A percentile compares a stretch with the other conserved stretches of the same genome.
These are phyloP conservation scores for Claviceps sp. DNA, from an alignment of 2,329 filamentous ascomycete species.

Conservation along the genomic window DNA sequence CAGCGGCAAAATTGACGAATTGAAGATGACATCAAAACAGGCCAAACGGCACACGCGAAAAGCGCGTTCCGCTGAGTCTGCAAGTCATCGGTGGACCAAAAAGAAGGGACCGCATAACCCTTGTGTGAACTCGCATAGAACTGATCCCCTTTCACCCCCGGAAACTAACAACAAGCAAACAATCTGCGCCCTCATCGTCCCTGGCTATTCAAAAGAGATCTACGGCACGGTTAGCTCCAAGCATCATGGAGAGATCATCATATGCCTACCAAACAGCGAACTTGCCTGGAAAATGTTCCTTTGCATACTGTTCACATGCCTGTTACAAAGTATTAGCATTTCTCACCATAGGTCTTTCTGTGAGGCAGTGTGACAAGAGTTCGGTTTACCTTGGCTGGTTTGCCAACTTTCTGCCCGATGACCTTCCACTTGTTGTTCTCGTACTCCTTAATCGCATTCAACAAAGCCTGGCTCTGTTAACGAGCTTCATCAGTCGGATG, in stretches of 20 bases:
- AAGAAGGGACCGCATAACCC: neutral
- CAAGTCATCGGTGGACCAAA: neutral
- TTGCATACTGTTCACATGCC: constrained; percentile 69
- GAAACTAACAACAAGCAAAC: neutral
- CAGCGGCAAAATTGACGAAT: neutral
- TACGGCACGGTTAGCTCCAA: constrained; percentile 16
- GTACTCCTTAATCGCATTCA: constrained; percentile 96
- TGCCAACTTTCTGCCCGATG: constrained; percentile 92
- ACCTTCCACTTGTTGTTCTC: constrained; percentile 98
- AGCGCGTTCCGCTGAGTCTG: neutral
- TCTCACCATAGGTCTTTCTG: neutral
- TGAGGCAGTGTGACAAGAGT: too few species aligned
- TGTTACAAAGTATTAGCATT: constrained; percentile 8
- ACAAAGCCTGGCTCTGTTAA: constrained; percentile 57
- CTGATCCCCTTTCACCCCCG: neutral
- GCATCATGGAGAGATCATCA: too few species aligned
- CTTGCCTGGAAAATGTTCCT: constrained; percentile 69
- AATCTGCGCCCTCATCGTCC: constrained; percentile 18
- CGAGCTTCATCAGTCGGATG: constrained; percentile 6
- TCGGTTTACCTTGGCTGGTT: constrained; percentile 65
- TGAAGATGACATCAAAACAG: neutral
- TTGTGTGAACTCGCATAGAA: neutral
- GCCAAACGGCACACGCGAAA: neutral
- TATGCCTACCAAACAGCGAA: neutral
- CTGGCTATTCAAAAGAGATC: constrained; percentile 26